These are phyloP conservation scores for Penicillium sp. DNA, from an alignment of 2,329 filamentous ascomycete genomes.

Conservation along the genomic window DNA sequence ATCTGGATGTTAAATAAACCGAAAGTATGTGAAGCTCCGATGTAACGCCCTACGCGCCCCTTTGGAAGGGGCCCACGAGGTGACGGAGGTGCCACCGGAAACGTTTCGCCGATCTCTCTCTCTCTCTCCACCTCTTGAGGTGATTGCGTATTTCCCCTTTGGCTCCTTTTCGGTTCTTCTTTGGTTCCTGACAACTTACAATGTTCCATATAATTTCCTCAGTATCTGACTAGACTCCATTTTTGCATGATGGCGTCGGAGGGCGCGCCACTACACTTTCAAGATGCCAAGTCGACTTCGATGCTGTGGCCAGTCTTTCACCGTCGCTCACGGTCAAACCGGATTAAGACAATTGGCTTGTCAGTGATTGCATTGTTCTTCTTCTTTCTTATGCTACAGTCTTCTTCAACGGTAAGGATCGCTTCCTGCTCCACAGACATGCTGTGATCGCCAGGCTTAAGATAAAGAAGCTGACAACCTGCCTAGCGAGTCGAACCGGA, in stretches of 20 bases:
- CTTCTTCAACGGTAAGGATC: conserved; percentile 21
- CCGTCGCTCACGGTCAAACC: conserved; percentile 28
- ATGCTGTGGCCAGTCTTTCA: conserved; percentile 26
- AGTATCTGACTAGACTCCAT: conserved; percentile 1
- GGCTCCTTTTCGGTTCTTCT: not conserved
- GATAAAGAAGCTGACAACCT: conserved; percentile 3
- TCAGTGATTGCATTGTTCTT: conserved; percentile 24
- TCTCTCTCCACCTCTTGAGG: conserved; percentile 6
- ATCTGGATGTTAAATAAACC: not conserved
- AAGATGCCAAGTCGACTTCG: conserved; percentile 25
- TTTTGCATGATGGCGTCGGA: conserved; percentile 25
- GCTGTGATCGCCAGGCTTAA: not conserved
- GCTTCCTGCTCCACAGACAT: not conserved
- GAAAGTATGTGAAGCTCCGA: not conserved
- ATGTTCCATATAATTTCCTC: not conserved
- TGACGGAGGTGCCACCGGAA: conserved; percentile 1
- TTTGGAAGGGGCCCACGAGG: not conserved
- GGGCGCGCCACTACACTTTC: conserved; percentile 24
- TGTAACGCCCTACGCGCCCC: not conserved
- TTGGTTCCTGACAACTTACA: not conserved
- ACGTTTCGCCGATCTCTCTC: conserved; percentile 13
- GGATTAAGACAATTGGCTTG: conserved; percentile 23
- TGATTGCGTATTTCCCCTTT: conserved; percentile 22
- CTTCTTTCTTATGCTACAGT: conserved; percentile 20
- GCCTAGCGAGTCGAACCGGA: conserved; percentile 25